Percentiles rank a stretch among this genome's conserved stretches.
These are phyloP conservation scores for Luffa acutangula DNA, from an alignment of 306 rosid species.

Conservation along the genomic window DNA sequence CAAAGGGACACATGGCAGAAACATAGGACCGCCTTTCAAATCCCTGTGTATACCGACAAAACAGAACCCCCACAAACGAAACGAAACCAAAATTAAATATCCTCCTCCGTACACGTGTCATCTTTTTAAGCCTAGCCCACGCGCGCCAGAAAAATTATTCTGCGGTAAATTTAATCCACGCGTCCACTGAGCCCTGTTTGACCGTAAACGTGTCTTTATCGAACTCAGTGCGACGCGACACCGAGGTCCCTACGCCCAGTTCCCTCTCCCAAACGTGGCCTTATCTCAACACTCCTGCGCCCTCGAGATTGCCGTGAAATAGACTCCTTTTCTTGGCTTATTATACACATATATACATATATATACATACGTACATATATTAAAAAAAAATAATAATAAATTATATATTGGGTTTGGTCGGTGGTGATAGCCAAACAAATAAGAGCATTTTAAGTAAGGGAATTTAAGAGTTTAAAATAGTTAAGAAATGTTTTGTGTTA, in stretches of 20 bases:
- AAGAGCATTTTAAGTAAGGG: no score
- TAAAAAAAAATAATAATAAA: no score
- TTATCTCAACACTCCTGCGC: neutral
- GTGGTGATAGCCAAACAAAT: no score
- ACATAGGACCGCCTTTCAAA: neutral
- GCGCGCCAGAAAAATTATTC: neutral
- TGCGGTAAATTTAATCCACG: neutral
- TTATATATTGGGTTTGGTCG: no score
- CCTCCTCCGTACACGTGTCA: neutral
- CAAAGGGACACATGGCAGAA: slow-evolving; percentile 3
- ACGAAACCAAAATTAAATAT: no score
- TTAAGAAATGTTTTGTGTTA: no score
- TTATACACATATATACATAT: no score
- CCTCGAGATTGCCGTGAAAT: slow-evolving; percentile 3
- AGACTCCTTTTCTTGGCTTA: neutral
- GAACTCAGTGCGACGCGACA: neutral
- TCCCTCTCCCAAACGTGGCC: neutral
- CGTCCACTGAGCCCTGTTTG: neutral
- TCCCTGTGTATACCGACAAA: neutral
- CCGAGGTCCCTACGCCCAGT: neutral
- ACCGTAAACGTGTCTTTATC: slow-evolving; percentile 3
- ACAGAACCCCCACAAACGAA: neutral
- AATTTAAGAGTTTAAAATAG: no score
- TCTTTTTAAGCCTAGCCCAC: neutral
- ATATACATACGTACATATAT: no score